Evolutionary conservation across 2,329 filamentous ascomycete species (phyloP).

Genomic region (Pseudocercospora macadamiae): DNA sequence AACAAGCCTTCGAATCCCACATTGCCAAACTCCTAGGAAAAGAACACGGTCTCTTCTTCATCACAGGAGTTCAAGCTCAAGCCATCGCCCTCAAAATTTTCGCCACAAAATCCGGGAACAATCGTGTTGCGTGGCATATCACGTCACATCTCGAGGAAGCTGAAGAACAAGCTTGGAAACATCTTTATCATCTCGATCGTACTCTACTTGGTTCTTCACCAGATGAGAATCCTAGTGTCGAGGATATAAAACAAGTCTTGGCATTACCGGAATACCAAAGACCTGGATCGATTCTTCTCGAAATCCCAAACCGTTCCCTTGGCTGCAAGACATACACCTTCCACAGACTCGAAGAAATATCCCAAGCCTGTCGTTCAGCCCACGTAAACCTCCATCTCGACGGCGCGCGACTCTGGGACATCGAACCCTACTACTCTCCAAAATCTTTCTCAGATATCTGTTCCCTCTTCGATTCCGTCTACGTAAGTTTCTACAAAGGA

Average conservation of each 20-base stretch:
- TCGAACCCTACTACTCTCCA: conserved; percentile 28
- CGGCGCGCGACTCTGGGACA: conserved; percentile 32
- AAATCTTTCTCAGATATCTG: conserved; percentile 23
- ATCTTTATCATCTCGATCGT: conserved; percentile 26
- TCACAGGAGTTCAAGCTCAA: conserved; percentile 32
- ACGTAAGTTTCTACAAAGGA: conserved; percentile 30
- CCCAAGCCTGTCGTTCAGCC: conserved; percentile 17
- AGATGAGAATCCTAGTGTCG: conserved; percentile 19
- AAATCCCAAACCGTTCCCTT: conserved; percentile 29
- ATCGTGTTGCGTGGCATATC: conserved; percentile 27
- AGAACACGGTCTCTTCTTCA: conserved; percentile 29
- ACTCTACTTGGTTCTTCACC: conserved; percentile 15
- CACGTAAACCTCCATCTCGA: conserved; percentile 28
- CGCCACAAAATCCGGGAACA: conserved; percentile 12
- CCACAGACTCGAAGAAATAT: conserved; percentile 25
- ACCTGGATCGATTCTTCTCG: conserved; percentile 26
- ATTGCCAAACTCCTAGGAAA: conserved; percentile 28
- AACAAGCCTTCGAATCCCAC: conserved; percentile 26
- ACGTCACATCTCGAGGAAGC: conserved; percentile 28
- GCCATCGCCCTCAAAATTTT: conserved; percentile 25
- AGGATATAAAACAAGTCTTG: conserved; percentile 23
- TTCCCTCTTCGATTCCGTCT: conserved; percentile 26
- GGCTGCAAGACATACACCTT: conserved; percentile 30
- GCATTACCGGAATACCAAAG: conserved; percentile 11
- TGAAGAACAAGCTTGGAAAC: conserved; percentile 20